Percentiles rank a stretch among this genome's conserved stretches.
Conservation (phyloP, 139 green algal species). For the Nannochloris sp. region DNA sequence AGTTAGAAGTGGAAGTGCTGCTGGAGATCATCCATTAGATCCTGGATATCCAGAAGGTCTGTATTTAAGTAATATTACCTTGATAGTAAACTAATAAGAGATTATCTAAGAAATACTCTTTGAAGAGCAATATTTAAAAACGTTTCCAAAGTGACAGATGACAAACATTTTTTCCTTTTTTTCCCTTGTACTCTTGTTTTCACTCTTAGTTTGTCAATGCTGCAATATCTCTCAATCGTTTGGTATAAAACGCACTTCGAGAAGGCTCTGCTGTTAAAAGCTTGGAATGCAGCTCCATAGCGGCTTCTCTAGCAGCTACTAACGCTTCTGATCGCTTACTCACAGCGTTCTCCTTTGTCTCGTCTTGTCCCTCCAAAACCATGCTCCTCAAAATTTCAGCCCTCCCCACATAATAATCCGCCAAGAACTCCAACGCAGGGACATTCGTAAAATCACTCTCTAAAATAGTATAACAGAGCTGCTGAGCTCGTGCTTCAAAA, state of each 20-base stretch:
- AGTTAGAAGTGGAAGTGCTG: constrained; percentile 56
- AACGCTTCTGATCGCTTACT: background rate
- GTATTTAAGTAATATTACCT: constrained; percentile 73
- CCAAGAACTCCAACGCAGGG: constrained; percentile 38
- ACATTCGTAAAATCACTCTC: constrained; percentile 20
- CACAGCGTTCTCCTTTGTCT: background rate
- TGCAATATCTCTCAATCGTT: background rate
- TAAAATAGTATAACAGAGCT: constrained; percentile 40
- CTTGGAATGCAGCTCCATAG: background rate
- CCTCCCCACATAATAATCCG: constrained; percentile 26
- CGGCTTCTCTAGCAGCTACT: background rate
- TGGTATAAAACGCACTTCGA: background rate
- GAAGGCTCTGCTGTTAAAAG: constrained; percentile 4
- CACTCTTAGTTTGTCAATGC: background rate
- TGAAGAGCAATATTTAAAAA: background rate
- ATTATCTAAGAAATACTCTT: background rate
- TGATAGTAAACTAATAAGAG: constrained; percentile 33
- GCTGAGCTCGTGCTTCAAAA: background rate
- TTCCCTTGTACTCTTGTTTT: background rate
- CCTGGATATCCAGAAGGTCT: constrained; percentile 69
- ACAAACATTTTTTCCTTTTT: constrained; percentile 4
- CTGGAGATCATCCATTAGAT: constrained; percentile 62
- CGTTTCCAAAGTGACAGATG: background rate
- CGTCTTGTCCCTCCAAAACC: background rate
- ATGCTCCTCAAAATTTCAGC: constrained; percentile 7